Conservation (phyloP, 2,329 filamentous ascomycete species). For the Aspergillus ibericus region DNA sequence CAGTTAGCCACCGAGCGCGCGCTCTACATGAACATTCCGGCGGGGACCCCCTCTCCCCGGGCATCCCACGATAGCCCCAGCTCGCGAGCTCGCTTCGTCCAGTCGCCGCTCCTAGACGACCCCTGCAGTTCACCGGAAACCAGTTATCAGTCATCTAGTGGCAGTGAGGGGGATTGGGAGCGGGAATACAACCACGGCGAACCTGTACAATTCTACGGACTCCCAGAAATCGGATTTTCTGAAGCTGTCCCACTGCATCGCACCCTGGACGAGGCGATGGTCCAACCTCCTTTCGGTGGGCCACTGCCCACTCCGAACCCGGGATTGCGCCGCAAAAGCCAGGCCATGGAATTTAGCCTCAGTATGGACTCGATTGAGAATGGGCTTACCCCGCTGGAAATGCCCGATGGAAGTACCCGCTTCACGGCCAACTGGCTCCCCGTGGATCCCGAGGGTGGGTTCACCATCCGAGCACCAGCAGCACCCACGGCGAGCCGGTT, state of each 20-base stretch:
- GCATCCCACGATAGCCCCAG: slow-evolving; percentile 11
- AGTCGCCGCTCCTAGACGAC: slow-evolving; percentile 16
- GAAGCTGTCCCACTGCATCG: neutral
- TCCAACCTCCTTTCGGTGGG: neutral
- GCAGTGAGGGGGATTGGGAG: slow-evolving; percentile 26
- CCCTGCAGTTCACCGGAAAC: slow-evolving; percentile 24
- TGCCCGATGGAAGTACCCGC: slow-evolving; percentile 35
- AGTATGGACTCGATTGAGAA: slow-evolving; percentile 13
- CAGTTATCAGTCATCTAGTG: slow-evolving; percentile 19
- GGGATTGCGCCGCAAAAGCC: neutral
- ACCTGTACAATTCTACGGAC: slow-evolving; percentile 12
- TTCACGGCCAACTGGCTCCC: slow-evolving; percentile 34
- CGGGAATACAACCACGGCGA: slow-evolving; percentile 14
- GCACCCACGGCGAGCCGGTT: neutral
- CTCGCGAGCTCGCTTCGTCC: neutral
- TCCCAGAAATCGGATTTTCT: slow-evolving; percentile 6
- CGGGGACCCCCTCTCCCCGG: slow-evolving; percentile 15
- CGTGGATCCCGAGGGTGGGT: slow-evolving; percentile 30
- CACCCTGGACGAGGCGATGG: neutral
- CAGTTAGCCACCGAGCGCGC: slow-evolving; percentile 25
- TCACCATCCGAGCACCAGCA: slow-evolving; percentile 25
- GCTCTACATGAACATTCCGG: slow-evolving; percentile 23
- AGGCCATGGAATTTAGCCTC: neutral
- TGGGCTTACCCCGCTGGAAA: slow-evolving; percentile 28
- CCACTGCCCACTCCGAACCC: neutral